Evolutionary conservation across 2,329 filamentous ascomycete genomes (phyloP).

Genomic region (Pseudofabraea citricarpa): DNA sequence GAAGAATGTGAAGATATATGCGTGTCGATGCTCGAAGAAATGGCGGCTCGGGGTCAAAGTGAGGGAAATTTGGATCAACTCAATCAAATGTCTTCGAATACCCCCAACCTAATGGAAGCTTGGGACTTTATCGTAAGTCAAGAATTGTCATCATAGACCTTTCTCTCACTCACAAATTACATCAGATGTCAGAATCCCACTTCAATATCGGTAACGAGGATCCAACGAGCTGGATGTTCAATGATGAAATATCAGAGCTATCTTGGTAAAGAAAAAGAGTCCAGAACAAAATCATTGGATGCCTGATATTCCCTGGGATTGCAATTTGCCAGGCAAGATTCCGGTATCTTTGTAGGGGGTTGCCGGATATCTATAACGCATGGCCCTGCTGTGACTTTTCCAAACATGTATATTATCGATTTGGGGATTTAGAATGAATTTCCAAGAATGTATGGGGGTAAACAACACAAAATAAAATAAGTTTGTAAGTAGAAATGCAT

Average conservation of each 20-base stretch:
- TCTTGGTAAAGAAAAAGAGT: no score
- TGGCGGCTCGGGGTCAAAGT: conserved; percentile 15
- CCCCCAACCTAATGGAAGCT: conserved; percentile 27
- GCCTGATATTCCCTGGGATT: no score
- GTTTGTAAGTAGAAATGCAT: no score
- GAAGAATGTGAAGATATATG: conserved; percentile 31
- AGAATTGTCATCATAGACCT: background rate
- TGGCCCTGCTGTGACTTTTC: no score
- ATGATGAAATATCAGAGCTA: conserved; percentile 10
- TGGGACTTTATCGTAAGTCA: conserved; percentile 39
- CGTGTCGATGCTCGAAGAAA: conserved; percentile 30
- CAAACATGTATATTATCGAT: no score
- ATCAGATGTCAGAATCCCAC: conserved; percentile 25
- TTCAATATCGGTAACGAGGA: conserved; percentile 20
- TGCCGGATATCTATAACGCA: no score
- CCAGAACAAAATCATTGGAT: no score
- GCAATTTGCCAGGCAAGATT: no score
- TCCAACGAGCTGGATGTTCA: conserved; percentile 16
- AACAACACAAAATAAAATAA: no score
- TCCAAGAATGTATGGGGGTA: no score
- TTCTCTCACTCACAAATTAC: conserved; percentile 4
- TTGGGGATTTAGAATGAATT: no score
- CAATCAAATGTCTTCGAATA: conserved; percentile 20
- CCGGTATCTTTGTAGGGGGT: no score
- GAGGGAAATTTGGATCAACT: conserved; percentile 7